Base-by-base conservation (phyloP, 2,329 filamentous ascomycete species). In the Xylariaceae sp. region DNA sequence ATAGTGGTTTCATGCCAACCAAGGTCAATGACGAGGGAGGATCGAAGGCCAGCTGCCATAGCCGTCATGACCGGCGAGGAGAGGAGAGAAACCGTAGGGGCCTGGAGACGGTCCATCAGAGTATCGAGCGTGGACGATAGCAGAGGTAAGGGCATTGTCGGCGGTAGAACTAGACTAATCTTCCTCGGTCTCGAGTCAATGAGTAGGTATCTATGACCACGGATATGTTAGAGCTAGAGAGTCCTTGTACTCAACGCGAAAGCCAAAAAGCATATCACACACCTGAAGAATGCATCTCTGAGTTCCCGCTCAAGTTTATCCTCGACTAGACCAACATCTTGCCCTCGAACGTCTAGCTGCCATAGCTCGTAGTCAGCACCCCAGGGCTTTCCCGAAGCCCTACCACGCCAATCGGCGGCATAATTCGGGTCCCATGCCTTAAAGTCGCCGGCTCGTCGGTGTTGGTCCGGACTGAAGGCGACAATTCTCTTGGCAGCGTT, bases 1-100 rank as follows among this genome's bases (percentile, higher is more conserved):
- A 95, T 81, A 0, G 86, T 80, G 0, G 91, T 95, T 68, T 97
- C 94, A 39, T 84, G 79, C 94, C 94, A 99, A 39, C 92, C 94
- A 52, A 99, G 78, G 63, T 99, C 90, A 35, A 99, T 76, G 0
- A 97, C 82, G 39, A 99, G 68, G 1, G 86, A 90, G n/a, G 89
- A 89, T 12, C 94, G 83, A 38, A 95, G 73, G 1, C 94, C 94
- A 6, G 91, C 90, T 7, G 86, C 87, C 3, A 91, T 80, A 6
- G 86, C 76, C 1, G 83, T 76, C 68, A 94, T 85, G 17, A 90
- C 79, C 0, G 92, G 82, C 0, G 82, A 80, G 1, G 90, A 89
- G 62, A 96, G 73, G 39, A 99, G 76, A 2, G 89, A 91, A 55
- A 97, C 80, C 18, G 82, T 85, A 0, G 91, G 88, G 14, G 87